Evolutionary conservation across 345 rosid species (phyloP).

Genomic region (Hibiscus syriacus): DNA sequence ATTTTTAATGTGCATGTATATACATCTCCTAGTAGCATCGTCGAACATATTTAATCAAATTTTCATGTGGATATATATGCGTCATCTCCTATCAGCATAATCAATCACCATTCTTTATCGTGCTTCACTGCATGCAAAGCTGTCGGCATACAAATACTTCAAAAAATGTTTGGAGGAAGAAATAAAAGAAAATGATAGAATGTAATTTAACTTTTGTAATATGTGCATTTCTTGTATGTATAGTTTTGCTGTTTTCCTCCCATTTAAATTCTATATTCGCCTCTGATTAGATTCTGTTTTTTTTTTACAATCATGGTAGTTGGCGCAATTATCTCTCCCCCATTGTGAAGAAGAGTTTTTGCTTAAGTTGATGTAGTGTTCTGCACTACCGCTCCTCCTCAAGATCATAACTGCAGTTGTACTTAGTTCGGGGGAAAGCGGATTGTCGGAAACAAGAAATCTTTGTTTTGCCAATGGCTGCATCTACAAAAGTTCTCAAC

Average conservation of each 20-base stretch:
- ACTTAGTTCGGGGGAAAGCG: background rate
- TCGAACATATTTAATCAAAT: background rate
- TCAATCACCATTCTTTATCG: background rate
- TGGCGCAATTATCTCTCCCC: background rate
- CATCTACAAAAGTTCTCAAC: slow-evolving; percentile 31
- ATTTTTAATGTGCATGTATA: background rate
- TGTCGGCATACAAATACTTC: background rate
- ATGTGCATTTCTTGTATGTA: background rate
- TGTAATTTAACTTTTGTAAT: background rate
- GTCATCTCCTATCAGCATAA: background rate
- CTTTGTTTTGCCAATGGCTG: slow-evolving; percentile 24
- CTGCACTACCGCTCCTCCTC: background rate
- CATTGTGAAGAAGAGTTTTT: background rate
- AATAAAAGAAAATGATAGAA: background rate
- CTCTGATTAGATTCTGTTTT: background rate
- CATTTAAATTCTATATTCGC: background rate
- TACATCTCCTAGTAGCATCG: background rate
- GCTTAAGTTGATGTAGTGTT: background rate
- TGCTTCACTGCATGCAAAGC: background rate
- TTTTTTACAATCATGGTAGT: background rate
- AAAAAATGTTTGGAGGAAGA: background rate
- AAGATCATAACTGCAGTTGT: background rate
- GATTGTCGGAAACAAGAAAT: background rate
- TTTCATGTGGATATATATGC: background rate
- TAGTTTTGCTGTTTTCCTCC: background rate